Percentiles rank a stretch among this genome's conserved stretches.
Conservation (phyloP, 1,139 yeast species). For the Protomyces macrosporus region DNA sequence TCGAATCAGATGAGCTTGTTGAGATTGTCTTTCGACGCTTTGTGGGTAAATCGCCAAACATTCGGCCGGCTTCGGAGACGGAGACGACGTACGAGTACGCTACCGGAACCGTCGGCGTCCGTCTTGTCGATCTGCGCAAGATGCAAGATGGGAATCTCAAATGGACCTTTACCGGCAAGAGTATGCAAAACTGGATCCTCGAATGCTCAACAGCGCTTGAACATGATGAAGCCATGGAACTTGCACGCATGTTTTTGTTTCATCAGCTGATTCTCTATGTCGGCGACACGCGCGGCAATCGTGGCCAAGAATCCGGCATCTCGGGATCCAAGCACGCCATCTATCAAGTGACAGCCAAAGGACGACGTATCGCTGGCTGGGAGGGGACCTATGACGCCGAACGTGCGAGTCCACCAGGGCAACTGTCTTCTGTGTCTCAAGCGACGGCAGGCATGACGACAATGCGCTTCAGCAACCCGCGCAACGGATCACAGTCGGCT, state of each 20-base stretch:
- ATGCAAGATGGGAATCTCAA: constrained; percentile 35
- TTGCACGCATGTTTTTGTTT: constrained; percentile 55
- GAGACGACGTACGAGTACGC: constrained; percentile 26
- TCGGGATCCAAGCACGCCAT: constrained; percentile 40
- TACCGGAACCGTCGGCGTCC: constrained; percentile 30
- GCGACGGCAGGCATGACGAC: not conserved
- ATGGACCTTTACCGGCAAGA: constrained; percentile 65
- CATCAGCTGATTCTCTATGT: constrained; percentile 48
- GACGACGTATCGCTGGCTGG: constrained; percentile 45
- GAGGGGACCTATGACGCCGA: constrained; percentile 13
- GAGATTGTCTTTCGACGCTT: constrained; percentile 58
- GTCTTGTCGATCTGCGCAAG: constrained; percentile 29
- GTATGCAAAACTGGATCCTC: constrained; percentile 78
- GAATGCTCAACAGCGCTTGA: constrained; percentile 76
- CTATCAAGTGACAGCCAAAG: constrained; percentile 43
- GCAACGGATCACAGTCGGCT: not conserved
- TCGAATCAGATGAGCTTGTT: constrained; percentile 61
- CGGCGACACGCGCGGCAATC: constrained; percentile 36
- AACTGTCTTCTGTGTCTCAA: not conserved
- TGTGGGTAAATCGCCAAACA: constrained; percentile 63
- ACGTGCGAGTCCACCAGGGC: not conserved
- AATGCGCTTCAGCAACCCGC: not conserved
- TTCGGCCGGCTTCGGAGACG: constrained; percentile 54
- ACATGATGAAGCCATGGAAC: constrained; percentile 54
- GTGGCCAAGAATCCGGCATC: constrained; percentile 29